Conservation (phyloP, 371 early-diverging fungal species). For the Mycotypha africana region DNA sequence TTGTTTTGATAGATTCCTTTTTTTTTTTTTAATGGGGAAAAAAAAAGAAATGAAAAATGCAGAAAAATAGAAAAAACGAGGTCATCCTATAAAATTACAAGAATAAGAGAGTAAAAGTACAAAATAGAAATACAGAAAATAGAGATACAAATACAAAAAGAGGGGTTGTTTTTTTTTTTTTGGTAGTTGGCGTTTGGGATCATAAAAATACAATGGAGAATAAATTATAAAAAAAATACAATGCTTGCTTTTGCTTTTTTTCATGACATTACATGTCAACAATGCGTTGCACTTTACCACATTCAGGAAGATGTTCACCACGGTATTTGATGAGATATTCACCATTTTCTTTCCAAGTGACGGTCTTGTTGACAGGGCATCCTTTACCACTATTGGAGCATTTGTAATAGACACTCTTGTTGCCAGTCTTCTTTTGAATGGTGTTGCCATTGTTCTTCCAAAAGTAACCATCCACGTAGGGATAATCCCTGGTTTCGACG, state of each 20-base stretch:
- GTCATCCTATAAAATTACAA: too few species aligned
- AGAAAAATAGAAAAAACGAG: too few species aligned
- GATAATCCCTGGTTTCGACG: constrained; percentile 50
- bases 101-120: too few species aligned
- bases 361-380: constrained; percentile 63
- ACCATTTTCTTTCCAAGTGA: constrained; percentile 55
- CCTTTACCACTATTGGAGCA: constrained; percentile 46
- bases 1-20: too few species aligned
- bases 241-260: too few species aligned
- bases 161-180: too few species aligned
- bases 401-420: constrained; percentile 53
- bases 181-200: background rate
- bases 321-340: constrained; percentile 61
- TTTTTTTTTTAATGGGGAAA: too few species aligned
- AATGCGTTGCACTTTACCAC: constrained; percentile 49
- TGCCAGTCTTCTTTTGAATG: constrained; percentile 50
- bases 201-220: background rate
- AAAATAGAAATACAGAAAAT: too few species aligned
- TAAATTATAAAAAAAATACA: background rate
- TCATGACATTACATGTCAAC: constrained; percentile 34
- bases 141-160: too few species aligned
- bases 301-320: constrained; percentile 57
- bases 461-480: constrained; percentile 42
- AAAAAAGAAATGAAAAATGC: too few species aligned
- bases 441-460: constrained; percentile 61